phyloP scores from a whole-genome alignment of 306 rosid species.

The Ormosia semicastrata region DNA sequence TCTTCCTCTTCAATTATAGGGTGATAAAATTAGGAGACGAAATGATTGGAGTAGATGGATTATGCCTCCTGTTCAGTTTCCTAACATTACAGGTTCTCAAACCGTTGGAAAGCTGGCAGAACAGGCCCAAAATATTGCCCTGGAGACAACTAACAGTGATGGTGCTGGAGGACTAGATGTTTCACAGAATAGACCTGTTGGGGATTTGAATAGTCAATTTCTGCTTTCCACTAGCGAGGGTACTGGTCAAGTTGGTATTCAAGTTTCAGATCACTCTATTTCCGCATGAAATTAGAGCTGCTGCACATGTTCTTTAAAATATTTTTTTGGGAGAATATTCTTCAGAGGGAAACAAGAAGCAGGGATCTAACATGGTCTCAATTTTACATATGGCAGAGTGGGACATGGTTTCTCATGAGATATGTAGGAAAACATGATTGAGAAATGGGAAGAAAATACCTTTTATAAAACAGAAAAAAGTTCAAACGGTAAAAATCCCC shows the following conservation, averaged over 20 bases:
- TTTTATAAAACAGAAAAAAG: conserved; percentile 29
- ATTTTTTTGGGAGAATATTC: conserved; percentile 34
- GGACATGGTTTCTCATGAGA: conserved; percentile 42
- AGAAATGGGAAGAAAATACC: conserved; percentile 30
- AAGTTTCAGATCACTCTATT: conserved; percentile 46
- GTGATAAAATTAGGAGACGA: conserved; percentile 75
- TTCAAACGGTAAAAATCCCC: conserved; percentile 15
- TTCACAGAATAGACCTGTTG: conserved; percentile 25
- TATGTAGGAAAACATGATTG: conserved; percentile 37
- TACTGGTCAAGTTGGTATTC: conserved; percentile 38
- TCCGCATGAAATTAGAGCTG: conserved; percentile 57
- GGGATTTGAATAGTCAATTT: conserved; percentile 32
- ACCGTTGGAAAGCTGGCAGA: conserved; percentile 46
- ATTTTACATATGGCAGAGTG: conserved; percentile 30
- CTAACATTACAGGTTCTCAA: conserved; percentile 33
- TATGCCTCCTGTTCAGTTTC: conserved; percentile 40
- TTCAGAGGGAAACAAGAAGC: conserved; percentile 30
- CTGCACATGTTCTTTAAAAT: conserved; percentile 36
- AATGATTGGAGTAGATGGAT: conserved; percentile 76
- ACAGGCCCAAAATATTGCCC: conserved; percentile 44
- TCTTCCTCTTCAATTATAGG: conserved; percentile 42
- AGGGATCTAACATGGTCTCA: conserved; percentile 34
- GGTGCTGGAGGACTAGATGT: conserved; percentile 33
- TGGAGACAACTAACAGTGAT: conserved; percentile 28
- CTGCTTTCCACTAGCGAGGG: conserved; percentile 38